phyloP scores from a whole-genome alignment of 1,284 basidiomycete genomes.

The Somion occarium region DNA sequence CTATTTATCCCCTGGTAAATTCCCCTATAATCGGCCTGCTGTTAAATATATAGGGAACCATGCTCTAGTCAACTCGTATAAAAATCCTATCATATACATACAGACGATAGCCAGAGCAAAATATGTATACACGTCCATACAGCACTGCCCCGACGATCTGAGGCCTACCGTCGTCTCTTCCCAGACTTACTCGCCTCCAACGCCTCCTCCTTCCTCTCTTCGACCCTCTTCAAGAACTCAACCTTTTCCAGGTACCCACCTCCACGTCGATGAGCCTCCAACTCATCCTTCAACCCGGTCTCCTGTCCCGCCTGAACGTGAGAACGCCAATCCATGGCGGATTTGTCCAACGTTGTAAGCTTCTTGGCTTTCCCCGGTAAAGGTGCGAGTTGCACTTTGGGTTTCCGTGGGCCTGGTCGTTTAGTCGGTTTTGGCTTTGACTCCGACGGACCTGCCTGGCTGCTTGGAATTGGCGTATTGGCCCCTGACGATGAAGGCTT shows the following conservation, averaged over 20 bases:
- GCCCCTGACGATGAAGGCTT: conserved; percentile 6
- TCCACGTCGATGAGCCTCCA: conserved; percentile 65
- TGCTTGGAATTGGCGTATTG: no score
- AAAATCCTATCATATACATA: no score
- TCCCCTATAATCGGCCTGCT: no score
- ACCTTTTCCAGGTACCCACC: conserved; percentile 81
- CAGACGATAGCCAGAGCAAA: no score
- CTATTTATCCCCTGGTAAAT: no score
- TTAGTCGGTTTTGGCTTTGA: conserved; percentile 25
- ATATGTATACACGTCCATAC: no score
- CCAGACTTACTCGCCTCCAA: conserved; percentile 49
- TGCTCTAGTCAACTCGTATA: no score
- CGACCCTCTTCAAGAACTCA: conserved; percentile 73
- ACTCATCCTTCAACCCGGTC: conserved; percentile 52
- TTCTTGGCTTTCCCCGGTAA: conserved; percentile 63
- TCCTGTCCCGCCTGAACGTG: conserved; percentile 43
- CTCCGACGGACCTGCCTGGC: conserved; percentile 11
- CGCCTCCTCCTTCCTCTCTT: conserved; percentile 59
- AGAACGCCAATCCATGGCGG: conserved; percentile 75
- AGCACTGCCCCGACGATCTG: no score
- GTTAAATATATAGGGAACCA: no score
- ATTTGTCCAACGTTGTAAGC: conserved; percentile 77
- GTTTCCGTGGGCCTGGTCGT: conserved; percentile 60
- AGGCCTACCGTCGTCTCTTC: conserved; percentile 52
- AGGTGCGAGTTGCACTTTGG: conserved; percentile 48